Percentiles rank a stretch among this genome's conserved stretches.
Evolutionary conservation across 2,329 filamentous ascomycete species (phyloP).

Genomic region (Fusarium subglutinans): DNA sequence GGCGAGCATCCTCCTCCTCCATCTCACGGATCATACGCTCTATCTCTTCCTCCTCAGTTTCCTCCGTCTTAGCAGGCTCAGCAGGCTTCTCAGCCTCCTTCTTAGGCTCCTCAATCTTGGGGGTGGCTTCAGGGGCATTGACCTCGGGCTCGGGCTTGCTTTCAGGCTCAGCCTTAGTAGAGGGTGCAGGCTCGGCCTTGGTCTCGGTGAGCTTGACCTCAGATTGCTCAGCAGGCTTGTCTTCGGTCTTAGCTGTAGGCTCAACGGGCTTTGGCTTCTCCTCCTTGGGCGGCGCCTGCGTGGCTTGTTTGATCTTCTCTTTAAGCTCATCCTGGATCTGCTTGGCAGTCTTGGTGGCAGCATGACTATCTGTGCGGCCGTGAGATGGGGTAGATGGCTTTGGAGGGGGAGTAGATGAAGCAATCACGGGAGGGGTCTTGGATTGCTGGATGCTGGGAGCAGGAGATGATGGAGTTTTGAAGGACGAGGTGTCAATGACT

Average conservation of each 20-base stretch:
- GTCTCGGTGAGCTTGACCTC: slow-evolving; percentile 14
- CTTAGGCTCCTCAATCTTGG: slow-evolving; percentile 39
- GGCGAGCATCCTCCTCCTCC: slow-evolving; percentile 53
- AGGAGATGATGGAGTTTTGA: slow-evolving; percentile 67
- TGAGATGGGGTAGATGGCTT: slow-evolving; percentile 77
- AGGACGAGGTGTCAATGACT: slow-evolving; percentile 73
- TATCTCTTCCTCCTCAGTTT: slow-evolving; percentile 63
- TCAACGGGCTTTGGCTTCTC: slow-evolving; percentile 41
- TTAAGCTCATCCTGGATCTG: slow-evolving; percentile 87
- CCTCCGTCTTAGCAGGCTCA: slow-evolving; percentile 45
- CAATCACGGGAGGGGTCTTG: slow-evolving; percentile 75
- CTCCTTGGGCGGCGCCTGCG: slow-evolving; percentile 49
- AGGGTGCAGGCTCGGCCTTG: slow-evolving; percentile 32
- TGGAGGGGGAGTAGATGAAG: slow-evolving; percentile 83
- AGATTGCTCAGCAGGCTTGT: slow-evolving; percentile 43
- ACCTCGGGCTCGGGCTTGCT: slow-evolving; percentile 44
- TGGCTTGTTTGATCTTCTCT: slow-evolving; percentile 76
- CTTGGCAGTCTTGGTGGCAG: slow-evolving; percentile 75
- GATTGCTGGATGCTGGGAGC: slow-evolving; percentile 63
- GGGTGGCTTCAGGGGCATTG: slow-evolving; percentile 40
- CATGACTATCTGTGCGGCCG: slow-evolving; percentile 74
- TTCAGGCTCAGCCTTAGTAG: slow-evolving; percentile 31
- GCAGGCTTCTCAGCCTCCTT: slow-evolving; percentile 41
- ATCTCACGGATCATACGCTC: slow-evolving; percentile 71
- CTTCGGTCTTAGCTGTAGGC: slow-evolving; percentile 42